phyloP scores from a whole-genome alignment of 1,284 basidiomycete genomes.

The Boletellus sp. region DNA sequence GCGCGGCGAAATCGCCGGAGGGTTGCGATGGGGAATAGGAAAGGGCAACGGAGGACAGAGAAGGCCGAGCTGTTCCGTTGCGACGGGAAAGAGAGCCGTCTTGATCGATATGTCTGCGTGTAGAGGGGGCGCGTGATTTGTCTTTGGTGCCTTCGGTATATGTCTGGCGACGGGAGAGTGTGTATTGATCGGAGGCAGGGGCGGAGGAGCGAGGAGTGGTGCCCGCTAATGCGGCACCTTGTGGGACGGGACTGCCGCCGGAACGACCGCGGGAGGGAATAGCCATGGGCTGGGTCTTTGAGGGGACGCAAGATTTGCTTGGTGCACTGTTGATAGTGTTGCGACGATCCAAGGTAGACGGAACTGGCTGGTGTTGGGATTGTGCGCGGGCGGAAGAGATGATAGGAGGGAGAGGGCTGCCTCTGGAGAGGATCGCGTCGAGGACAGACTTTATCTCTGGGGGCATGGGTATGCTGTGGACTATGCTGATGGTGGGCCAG shows the following conservation, averaged over 20 bases:
- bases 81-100: slow-evolving; percentile 48
- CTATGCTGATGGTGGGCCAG: slow-evolving; percentile 71
- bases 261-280: slow-evolving; percentile 33
- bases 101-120: slow-evolving; percentile 55
- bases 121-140: slow-evolving; percentile 54
- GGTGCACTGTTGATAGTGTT: slow-evolving; percentile 43
- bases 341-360: slow-evolving; percentile 47
- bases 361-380: slow-evolving; percentile 26
- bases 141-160: slow-evolving; percentile 44
- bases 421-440: slow-evolving; percentile 46
- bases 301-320: slow-evolving; percentile 30
- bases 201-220: slow-evolving; percentile 33
- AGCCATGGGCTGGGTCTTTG: slow-evolving; percentile 33
- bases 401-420: slow-evolving; percentile 22
- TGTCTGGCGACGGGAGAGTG: slow-evolving; percentile 46
- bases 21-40: slow-evolving; percentile 31
- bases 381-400: slow-evolving; percentile 29
- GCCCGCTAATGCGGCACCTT: slow-evolving; percentile 17
- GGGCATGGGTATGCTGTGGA: slow-evolving; percentile 68
- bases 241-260: slow-evolving; percentile 32
- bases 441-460: slow-evolving; percentile 63
- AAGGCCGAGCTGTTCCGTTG: slow-evolving; percentile 42
- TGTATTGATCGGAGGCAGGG: slow-evolving; percentile 39
- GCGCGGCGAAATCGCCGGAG: slow-evolving; percentile 18
- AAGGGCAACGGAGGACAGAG: slow-evolving; percentile 41